Evolutionary conservation across 2,329 filamentous ascomycete genomes (phyloP), one percentile per base, ranked within the genome.

Genomic region (Aspergillus fijiensis): DNA sequence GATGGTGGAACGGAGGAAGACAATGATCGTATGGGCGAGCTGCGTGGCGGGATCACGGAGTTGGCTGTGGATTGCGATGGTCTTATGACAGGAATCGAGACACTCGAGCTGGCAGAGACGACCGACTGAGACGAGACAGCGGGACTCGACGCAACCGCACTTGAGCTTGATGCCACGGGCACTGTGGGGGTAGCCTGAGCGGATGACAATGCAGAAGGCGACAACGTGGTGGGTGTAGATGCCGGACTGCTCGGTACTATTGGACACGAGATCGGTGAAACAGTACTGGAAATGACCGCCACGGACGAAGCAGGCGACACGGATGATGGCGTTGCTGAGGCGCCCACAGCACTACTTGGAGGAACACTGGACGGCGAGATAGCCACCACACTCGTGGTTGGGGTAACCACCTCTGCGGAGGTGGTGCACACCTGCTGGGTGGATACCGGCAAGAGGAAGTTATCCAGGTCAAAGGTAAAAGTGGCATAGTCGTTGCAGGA

Each of bases 201-300:
- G 19, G 19, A 21, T 1, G 19, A 21, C 19, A 21, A 1, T 21
- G 19, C 21, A 12, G 33, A 35, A 35, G 12, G 0, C 2, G 33
- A 35, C 11, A 16, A 12, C 0, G 33, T 12, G 0, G 33, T 12
- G 3, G 33, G 33, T 14, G 33, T 35, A 6, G 2, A 35, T 35
- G 11, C 12, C 27, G 9, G 27, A 29, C 27, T 35, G 33, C 11
- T 35, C 1, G 33, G 33, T 12, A 35, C 33, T 35, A 2, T 3
- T 16, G 33, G 3, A 14, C 12, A 35, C 14, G 12, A 16, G 0
- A 0, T 6, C 11, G 33, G 33, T 0, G 1, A 1, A 14, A 1
- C 33, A 14, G 3, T 35, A 14, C 33, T 35, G 14, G 14, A 35
- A 2, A 35, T 35, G 0, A 35, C 33, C 3, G 14, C 33, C 33